Percentiles rank a stretch among this genome's conserved stretches.
phyloP scores from a whole-genome alignment of 2,329 filamentous ascomycete genomes.

The Neospermospora avenae region DNA sequence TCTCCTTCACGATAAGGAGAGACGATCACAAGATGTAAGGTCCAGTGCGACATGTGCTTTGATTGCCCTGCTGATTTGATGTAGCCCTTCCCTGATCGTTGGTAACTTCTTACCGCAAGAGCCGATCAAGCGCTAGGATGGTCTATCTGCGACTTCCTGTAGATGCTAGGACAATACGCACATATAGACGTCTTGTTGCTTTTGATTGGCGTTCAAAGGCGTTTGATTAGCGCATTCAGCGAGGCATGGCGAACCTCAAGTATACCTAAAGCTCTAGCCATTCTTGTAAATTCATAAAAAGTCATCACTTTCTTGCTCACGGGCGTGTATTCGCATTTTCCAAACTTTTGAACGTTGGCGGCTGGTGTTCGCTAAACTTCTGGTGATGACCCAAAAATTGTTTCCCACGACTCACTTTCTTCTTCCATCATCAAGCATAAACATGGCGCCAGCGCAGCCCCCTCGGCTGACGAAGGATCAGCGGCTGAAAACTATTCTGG shows the following conservation, averaged over 20 bases:
- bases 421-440: neutral
- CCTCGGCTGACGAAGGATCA: slow-evolving; percentile 33
- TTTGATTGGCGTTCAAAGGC: slow-evolving; percentile 8
- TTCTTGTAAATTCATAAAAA: slow-evolving; percentile 4
- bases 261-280: slow-evolving; percentile 1
- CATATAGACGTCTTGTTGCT: slow-evolving; percentile 6
- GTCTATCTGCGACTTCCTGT: slow-evolving; percentile 28
- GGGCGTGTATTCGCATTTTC: too few species aligned
- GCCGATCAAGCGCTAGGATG: slow-evolving; percentile 44
- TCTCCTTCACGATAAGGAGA: slow-evolving; percentile 93
- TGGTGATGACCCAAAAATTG: neutral
- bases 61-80: slow-evolving; percentile 9
- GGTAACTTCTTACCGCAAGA: slow-evolving; percentile 95
- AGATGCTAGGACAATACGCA: slow-evolving; percentile 15
- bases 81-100: slow-evolving; percentile 86
- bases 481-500: slow-evolving; percentile 34
- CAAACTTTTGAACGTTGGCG: too few species aligned
- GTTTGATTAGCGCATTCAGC: neutral
- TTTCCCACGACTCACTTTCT: neutral
- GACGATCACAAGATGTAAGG: slow-evolving; percentile 95
- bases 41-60: neutral
- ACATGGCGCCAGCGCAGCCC: slow-evolving; percentile 21
- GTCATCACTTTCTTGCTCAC: neutral
- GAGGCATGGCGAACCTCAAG: neutral
- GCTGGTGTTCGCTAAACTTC: slow-evolving; percentile 1